Conservation (phyloP, 805 yeast genomes). For the Candida ulmi region DNA sequence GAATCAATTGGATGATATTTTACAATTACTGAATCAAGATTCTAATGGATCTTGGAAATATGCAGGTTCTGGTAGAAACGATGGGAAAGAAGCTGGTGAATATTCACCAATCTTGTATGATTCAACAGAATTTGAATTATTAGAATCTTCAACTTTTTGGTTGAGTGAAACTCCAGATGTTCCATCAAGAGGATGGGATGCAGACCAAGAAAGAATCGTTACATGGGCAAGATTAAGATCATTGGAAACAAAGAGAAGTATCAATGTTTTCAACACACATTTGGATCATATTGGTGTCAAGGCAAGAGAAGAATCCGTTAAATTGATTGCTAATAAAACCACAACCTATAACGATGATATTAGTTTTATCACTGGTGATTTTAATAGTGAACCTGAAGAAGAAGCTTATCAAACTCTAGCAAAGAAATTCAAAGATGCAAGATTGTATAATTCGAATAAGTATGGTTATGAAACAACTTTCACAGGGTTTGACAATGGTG, state of each 20-base stretch:
- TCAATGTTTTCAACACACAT: constrained; percentile 41
- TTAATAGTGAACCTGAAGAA: constrained; percentile 45
- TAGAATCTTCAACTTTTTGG: constrained; percentile 44
- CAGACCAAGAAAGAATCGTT: constrained; percentile 35
- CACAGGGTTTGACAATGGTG: constrained; percentile 41
- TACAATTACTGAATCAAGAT: constrained; percentile 25
- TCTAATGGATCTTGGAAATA: constrained; percentile 35
- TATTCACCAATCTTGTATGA: constrained; percentile 43
- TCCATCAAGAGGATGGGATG: constrained; percentile 51
- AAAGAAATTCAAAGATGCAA: constrained; percentile 33
- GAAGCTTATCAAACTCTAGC: constrained; percentile 34
- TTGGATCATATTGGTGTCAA: constrained; percentile 42
- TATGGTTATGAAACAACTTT: constrained; percentile 43
- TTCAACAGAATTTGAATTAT: constrained; percentile 29
- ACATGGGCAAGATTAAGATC: constrained; percentile 28
- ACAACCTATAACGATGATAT: constrained; percentile 28
- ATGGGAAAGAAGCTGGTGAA: constrained; percentile 46
- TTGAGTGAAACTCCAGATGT: constrained; percentile 46
- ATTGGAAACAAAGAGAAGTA: constrained; percentile 8
- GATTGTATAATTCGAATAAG: constrained; percentile 18
- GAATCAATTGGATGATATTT: constrained; percentile 41
- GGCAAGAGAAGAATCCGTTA: constrained; percentile 41
- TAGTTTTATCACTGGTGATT: constrained; percentile 49
- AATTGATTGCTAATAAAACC: constrained; percentile 35
- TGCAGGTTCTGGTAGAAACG: constrained; percentile 46